phyloP scores from a whole-genome alignment of 306 rosid genomes.

The Ziziphus jujuba region DNA sequence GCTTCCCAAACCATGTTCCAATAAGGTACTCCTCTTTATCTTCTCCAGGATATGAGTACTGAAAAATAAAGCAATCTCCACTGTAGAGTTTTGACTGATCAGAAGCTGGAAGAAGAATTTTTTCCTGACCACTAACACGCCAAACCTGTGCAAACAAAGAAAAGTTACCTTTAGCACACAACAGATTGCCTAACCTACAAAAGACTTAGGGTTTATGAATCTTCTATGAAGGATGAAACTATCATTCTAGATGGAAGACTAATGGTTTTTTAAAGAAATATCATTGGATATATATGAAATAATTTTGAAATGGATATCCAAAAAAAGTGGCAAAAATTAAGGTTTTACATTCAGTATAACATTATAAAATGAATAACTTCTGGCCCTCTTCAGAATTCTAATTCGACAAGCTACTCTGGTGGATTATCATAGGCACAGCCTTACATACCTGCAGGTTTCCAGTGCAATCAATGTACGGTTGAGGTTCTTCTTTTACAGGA shows the following conservation, averaged over 20 bases:
- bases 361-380: background rate
- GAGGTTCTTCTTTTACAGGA: conserved; percentile 91
- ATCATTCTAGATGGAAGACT: background rate
- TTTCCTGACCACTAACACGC: conserved; percentile 83
- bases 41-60: conserved; percentile 90
- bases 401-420: conserved; percentile 21
- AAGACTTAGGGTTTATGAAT: conserved; percentile 16
- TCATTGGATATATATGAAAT: background rate
- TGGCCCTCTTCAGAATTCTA: conserved; percentile 7
- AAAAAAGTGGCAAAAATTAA: conserved; percentile 4
- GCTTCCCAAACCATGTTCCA: conserved; percentile 92
- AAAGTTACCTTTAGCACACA: conserved; percentile 31
- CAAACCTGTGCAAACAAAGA: conserved; percentile 68
- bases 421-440: conserved; percentile 14
- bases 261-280: too few relatives aligned
- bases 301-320: background rate
- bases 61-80: conserved; percentile 92
- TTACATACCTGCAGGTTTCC: conserved; percentile 83
- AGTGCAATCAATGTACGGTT: conserved; percentile 92
- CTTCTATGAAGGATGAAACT: conserved; percentile 13
- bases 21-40: conserved; percentile 83
- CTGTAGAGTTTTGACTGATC: conserved; percentile 87
- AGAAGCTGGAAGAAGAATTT: conserved; percentile 64
- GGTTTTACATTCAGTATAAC: background rate
- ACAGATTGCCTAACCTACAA: conserved; percentile 15